Conservation (phyloP, 257 asterid species). For the Solanum okadae region DNA sequence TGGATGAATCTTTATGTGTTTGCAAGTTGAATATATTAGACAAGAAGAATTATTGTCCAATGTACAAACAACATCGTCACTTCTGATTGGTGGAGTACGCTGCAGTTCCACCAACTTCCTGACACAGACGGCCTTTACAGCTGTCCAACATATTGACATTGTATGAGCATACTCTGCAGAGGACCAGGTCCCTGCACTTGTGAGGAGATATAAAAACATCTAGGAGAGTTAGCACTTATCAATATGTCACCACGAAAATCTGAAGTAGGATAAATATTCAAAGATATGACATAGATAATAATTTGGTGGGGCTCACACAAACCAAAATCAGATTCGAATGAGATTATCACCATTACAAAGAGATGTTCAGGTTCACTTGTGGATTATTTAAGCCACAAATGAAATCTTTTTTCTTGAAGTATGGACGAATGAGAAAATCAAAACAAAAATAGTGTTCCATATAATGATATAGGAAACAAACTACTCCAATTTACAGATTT, state of each 20-base stretch:
- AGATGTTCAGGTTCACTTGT: background rate
- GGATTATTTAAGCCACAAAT: background rate
- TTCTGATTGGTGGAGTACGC: too few species aligned
- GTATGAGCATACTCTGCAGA: too few species aligned
- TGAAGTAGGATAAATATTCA: background rate
- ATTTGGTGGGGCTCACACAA: background rate
- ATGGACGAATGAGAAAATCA: background rate
- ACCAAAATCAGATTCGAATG: background rate
- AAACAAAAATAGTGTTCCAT: background rate
- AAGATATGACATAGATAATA: background rate
- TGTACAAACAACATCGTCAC: too few species aligned
- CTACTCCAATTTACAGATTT: background rate
- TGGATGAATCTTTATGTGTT: too few species aligned
- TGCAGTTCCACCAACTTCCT: too few species aligned
- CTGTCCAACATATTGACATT: too few species aligned
- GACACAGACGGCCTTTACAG: too few species aligned
- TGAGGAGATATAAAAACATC: too few species aligned
- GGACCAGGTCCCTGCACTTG: too few species aligned
- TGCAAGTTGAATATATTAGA: too few species aligned
- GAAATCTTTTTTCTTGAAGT: background rate
- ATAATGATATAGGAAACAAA: background rate
- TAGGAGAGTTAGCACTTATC: too few species aligned
- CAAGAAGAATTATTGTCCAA: too few species aligned
- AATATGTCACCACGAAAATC: background rate
- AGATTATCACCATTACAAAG: background rate